Evolutionary conservation across 768 basidiomycete species (phyloP), one percentile per base, ranked within the genome.

Genomic region (Mycena galericulata): DNA sequence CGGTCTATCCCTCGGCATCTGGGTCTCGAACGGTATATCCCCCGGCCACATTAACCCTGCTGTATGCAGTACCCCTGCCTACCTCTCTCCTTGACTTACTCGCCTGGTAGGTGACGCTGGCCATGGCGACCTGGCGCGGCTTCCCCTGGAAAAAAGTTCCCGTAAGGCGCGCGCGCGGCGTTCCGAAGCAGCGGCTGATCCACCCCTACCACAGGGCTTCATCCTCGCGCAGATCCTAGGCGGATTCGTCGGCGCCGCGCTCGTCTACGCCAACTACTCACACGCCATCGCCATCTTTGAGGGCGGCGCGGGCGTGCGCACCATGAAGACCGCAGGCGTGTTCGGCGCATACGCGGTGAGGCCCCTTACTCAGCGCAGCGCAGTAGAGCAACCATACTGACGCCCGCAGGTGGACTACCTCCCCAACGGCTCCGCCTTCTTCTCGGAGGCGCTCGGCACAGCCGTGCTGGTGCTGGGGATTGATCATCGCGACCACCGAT

Each of bases 121-220:
- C 88, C 17, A 73, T 94, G 49, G 92, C 91, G 6, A 81, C 87
- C 3, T 89, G 89, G 76, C 88, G 93, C 69, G 85, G 84, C 50
- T 94, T 95, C 78, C 92, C 94, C 0, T 92, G 91, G 90, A 85
- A 84, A 71, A 95, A 95, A 75, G 94, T 94, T 0, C 94, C 94
- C 0, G 72, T 82, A 75, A 69, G 62, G n/a, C 54, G 9, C 11
- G n/a, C 29, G 14, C 27, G 17, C 22, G 9, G 34, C 14, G 7
- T 7, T 11, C n/a, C 38, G n/a, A n/a, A n/a, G n/a, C n/a, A n/a
- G n/a, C n/a, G n/a, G n/a, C 22, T 20, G 32, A n/a, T n/a, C 36
- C 40, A 34, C 49, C 40, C 57, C 57, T 49, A 7, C 20, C 20
- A 34, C 61, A 60, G 79, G 80, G 76, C 26, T 94, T 89, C 75